These are phyloP conservation scores for Syncephalastrum monosporum DNA, from an alignment of 371 early-diverging fungal genomes.

Conservation along the genomic window DNA sequence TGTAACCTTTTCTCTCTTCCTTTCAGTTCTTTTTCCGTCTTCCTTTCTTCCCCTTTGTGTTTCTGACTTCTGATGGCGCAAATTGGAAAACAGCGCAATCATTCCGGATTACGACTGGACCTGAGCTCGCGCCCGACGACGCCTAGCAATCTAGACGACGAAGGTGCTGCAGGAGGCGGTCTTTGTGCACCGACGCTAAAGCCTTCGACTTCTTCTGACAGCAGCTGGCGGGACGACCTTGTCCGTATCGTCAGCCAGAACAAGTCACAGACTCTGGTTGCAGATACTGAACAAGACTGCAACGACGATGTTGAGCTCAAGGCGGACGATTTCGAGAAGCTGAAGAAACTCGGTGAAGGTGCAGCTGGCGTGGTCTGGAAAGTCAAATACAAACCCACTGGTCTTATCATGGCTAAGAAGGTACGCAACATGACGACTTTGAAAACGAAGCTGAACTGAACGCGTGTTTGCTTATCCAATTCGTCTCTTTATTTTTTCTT, in stretches of 20 bases:
- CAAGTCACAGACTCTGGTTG: constrained; percentile 14
- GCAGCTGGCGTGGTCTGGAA: constrained; percentile 91
- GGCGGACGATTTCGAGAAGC: constrained; percentile 59
- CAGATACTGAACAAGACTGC: background rate
- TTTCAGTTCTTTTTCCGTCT: constrained; percentile 25
- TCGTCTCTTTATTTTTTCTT: background rate
- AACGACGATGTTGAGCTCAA: constrained; percentile 30
- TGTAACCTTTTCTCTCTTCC: constrained; percentile 4
- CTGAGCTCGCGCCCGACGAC: constrained; percentile 23
- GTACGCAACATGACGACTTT: constrained; percentile 78
- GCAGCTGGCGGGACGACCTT: constrained; percentile 35
- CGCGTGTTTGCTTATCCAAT: background rate
- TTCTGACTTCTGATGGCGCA: constrained; percentile 20
- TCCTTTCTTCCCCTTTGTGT: too few relatives aligned
- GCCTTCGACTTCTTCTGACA: constrained; percentile 17
- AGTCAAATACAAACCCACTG: constrained; percentile 76
- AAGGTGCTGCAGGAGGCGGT: constrained; percentile 11
- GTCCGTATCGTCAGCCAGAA: constrained; percentile 34
- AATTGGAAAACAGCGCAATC: constrained; percentile 30
- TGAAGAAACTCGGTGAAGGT: constrained; percentile 87
- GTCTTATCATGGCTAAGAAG: constrained; percentile 91
- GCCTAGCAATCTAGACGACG: constrained; percentile 21
- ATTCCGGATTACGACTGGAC: constrained; percentile 31
- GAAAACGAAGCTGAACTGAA: constrained; percentile 52
- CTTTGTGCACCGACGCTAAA: constrained; percentile 10